Conservation (phyloP, 441 rosid species). For the Daphne laureola region DNA sequence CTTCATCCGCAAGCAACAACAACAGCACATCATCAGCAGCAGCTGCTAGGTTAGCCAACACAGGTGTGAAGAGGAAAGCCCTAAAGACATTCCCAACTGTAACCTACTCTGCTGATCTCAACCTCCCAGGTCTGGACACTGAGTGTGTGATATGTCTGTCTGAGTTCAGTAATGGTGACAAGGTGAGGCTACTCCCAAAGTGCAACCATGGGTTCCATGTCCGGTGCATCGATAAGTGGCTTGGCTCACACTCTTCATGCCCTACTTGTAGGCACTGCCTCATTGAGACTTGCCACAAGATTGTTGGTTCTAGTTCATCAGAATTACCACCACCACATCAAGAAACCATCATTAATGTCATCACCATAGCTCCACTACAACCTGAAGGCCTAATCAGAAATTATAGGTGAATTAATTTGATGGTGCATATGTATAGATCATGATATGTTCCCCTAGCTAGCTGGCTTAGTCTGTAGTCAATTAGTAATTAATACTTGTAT, state of each 20-base stretch:
- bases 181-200: slow-evolving; percentile 57
- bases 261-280: slow-evolving; percentile 81
- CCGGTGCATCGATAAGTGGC: slow-evolving; percentile 78
- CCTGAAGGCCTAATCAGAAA: slow-evolving; percentile 46
- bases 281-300: slow-evolving; percentile 63
- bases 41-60: slow-evolving; percentile 42
- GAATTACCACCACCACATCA: slow-evolving; percentile 26
- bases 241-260: slow-evolving; percentile 71
- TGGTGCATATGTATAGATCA: too few relatives aligned
- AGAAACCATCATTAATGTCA: slow-evolving; percentile 30
- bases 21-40: slow-evolving; percentile 20
- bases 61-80: slow-evolving; percentile 58
- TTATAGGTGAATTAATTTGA: slow-evolving; percentile 32
- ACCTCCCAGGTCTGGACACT: slow-evolving; percentile 50
- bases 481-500: slow-evolving; percentile 6
- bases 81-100: slow-evolving; percentile 58
- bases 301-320: slow-evolving; percentile 42
- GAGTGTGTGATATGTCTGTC: slow-evolving; percentile 70
- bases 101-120: slow-evolving; percentile 43
- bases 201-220: slow-evolving; percentile 81
- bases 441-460: too few relatives aligned
- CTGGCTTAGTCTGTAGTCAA: neutral
- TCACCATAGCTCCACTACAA: slow-evolving; percentile 39
- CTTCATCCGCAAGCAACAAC: neutral
- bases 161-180: slow-evolving; percentile 47